A percentile compares a stretch with the other conserved stretches of the same genome.
Evolutionary conservation across 176 grass and related monocot genomes (phyloP).

Genomic region (Paspalum notatum): DNA sequence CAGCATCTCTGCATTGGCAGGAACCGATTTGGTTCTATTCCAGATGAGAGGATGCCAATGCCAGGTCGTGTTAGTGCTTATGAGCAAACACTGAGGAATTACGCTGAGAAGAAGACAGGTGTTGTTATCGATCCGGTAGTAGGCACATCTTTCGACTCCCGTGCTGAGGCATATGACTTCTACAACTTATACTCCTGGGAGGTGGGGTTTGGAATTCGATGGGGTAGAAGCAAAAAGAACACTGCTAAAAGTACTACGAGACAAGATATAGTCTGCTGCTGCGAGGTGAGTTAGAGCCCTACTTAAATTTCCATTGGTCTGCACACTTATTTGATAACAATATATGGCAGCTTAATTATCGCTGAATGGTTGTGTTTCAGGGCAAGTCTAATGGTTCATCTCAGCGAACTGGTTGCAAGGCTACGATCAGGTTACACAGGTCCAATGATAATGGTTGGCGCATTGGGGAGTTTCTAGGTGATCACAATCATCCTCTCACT

Average conservation of each 20-base stretch:
- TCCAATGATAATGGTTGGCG: constrained; percentile 13
- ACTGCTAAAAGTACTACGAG: neutral
- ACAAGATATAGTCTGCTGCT: neutral
- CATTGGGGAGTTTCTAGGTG: neutral
- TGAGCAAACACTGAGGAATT: constrained; percentile 18
- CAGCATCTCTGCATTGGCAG: neutral
- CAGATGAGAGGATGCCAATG: neutral
- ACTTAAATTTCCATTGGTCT: neutral
- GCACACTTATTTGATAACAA: neutral
- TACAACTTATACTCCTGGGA: constrained; percentile 23
- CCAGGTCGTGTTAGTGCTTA: constrained; percentile 17
- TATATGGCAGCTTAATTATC: neutral
- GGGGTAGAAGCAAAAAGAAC: neutral
- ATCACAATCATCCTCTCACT: constrained; percentile 19
- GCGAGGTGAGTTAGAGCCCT: neutral
- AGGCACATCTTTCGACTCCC: constrained; percentile 14
- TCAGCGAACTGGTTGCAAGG: constrained; percentile 16
- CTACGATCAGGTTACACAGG: constrained; percentile 26
- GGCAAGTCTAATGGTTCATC: neutral
- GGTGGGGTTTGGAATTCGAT: constrained; percentile 11
- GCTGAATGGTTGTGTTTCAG: neutral
- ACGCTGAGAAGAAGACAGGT: neutral
- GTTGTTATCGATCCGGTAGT: neutral
- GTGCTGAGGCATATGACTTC: neutral
- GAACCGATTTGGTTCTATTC: neutral